Evolutionary conservation across 2,329 filamentous ascomycete species (phyloP).

Genomic region (Exophiala spinifera): DNA sequence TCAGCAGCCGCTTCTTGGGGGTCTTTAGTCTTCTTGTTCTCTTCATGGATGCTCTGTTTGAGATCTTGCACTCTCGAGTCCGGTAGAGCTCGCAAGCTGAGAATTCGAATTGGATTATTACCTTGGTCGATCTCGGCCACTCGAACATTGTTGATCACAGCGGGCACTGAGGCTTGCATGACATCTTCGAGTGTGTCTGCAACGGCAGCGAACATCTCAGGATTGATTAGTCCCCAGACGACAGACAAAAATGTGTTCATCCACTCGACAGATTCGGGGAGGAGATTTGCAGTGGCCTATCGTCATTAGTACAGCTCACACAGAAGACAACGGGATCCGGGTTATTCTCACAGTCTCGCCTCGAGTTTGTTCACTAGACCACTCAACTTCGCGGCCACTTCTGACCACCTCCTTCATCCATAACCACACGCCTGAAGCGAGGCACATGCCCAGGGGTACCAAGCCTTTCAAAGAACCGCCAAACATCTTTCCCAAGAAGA

Average conservation of each 20-base stretch:
- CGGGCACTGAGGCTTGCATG: constrained; percentile 92
- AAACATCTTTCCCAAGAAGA: constrained; percentile 75
- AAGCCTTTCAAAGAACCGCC: constrained; percentile 75
- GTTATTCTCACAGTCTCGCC: constrained; percentile 63
- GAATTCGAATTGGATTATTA: constrained; percentile 80
- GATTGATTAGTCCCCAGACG: constrained; percentile 88
- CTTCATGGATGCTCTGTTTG: constrained; percentile 73
- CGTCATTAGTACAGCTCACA: constrained; percentile 2
- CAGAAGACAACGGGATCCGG: not conserved
- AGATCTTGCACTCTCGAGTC: constrained; percentile 77
- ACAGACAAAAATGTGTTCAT: constrained; percentile 85
- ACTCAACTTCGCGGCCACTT: constrained; percentile 79
- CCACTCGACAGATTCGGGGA: constrained; percentile 94
- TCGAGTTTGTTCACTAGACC: constrained; percentile 80
- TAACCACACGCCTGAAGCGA: constrained; percentile 76
- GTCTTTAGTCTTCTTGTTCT: constrained; percentile 78
- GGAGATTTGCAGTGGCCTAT: constrained; percentile 75
- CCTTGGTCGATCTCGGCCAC: constrained; percentile 95
- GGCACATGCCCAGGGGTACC: constrained; percentile 67
- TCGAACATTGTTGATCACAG: constrained; percentile 88
- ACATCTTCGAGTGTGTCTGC: constrained; percentile 94
- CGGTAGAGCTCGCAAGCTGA: constrained; percentile 81
- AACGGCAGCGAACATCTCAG: constrained; percentile 87
- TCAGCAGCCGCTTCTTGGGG: constrained; percentile 82
- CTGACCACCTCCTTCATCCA: constrained; percentile 87